Base-by-base conservation (phyloP, 1,139 yeast genomes). In the Zygoascus meyerae region DNA sequence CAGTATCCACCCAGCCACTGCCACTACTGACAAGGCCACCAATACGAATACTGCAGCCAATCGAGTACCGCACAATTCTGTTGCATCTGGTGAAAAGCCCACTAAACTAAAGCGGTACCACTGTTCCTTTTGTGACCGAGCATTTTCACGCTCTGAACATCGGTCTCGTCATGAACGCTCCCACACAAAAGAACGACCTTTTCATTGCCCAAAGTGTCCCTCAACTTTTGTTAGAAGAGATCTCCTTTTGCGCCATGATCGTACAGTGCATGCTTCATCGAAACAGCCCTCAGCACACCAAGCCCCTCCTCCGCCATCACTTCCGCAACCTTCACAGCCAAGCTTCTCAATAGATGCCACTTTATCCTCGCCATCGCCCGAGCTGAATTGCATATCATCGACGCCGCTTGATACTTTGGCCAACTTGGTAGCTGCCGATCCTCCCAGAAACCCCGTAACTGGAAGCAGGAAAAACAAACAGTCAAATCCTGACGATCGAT, bases 181-280 rank as follows among this genome's bases (percentile, higher is more conserved):
- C 2, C 95, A 86, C 60, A 84, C 92, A 17, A 85, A 85, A 58
- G 89, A 83, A 56, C 81, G 86, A 54, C 94, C 94, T 0, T 85
- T 83, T 66, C 83, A 81, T 53, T 85, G 95, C 57, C 70, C 77
- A 36, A 75, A 79, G 44, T 85, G 94, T 58, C 74, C 82, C 1
- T 77, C 83, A 39, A 78, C 84, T 2, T 85, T 85, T 69, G 95
- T 85, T 0, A 70, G 95, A 55, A 66, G 92, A 56, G 95, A 85
- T 60, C 68, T 85, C 47, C 70, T 85, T 39, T 85, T 84, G 56
- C 71, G 95, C 44, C 95, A 85, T 61, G 79, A 86, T 53, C 69
- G 92, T 47, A 85, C 92, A 0, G 94, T 85, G 7, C 95, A 85
- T 64, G 73, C 71, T n/a, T 48, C 50, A 50, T 48, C 44, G 31